Base-by-base conservation (phyloP, 805 yeast species). In the Metschnikowia bowlesiae region DNA sequence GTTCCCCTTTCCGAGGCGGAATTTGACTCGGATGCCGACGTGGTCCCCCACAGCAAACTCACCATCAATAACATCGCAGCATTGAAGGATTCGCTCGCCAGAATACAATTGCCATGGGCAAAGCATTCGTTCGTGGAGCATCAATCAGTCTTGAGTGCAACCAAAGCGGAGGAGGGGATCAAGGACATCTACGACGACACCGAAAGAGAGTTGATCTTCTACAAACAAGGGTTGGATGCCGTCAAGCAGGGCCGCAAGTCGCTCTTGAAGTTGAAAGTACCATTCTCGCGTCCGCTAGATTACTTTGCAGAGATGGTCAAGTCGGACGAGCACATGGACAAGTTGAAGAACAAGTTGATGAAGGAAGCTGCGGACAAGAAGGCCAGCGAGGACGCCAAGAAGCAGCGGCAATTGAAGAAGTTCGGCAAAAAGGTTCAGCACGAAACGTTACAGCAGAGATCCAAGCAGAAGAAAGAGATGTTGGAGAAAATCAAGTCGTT, bases 241-340 rank as follows among this genome's bases (percentile, higher is more conserved):
- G 94, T 87, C 30, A 70, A 78, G 46, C 81, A 78, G 58, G 96
- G 87, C 28, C 84, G 92, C 62, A 67, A 76, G 43, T 79, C 80
- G 48, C 74, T 87, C 39, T 71, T 83, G 50, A 83, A 83, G 62
- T 78, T 87, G 57, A 84, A 85, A 63, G 83, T 92, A 32, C 89
- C 97, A 53, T 94, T 94, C 67, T 78, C 95, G 30, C 82, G 99
- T 68, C 99, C 99, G 35, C 73, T 81, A 62, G 99, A 94, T 67
- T 94, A 89, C 69, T 94, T 94, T 73, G 99, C 99, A 16, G 99
- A 94, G 71, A 94, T 94, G 99, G 88, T 90, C 53, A 94, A 94
- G 74, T 85, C 91, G 48, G 99, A 94, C 69, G 97, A 89, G 68
- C 99, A 94, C 70, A 94, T 94, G 99, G 97, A 89, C 64, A 88